Percentiles rank a stretch among this genome's conserved stretches.
These are phyloP conservation scores for Sporisorium sorghi DNA, from an alignment of 1,284 basidiomycete species.

Conservation along the genomic window DNA sequence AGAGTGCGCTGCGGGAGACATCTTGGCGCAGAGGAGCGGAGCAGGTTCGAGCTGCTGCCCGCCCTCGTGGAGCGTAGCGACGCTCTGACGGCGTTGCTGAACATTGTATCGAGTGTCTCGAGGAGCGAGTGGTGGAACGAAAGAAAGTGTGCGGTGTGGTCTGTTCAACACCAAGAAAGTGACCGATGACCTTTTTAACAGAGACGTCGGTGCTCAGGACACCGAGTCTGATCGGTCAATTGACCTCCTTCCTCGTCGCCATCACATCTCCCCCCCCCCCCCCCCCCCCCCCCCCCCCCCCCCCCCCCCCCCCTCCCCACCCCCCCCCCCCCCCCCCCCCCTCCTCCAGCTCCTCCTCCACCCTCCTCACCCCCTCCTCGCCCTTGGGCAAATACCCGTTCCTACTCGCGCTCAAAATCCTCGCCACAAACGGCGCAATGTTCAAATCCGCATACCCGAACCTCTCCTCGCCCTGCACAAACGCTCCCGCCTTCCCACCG, in stretches of 20 bases:
- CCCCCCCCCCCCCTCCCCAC: too few species aligned
- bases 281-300: too few species aligned
- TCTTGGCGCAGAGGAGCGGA: conserved; percentile 20
- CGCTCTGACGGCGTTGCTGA: conserved; percentile 17
- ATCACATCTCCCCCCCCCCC: background rate
- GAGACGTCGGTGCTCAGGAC: background rate
- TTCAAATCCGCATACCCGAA: conserved; percentile 28
- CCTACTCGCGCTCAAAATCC: conserved; percentile 5
- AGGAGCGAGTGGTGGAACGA: background rate
- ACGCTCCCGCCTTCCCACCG: background rate
- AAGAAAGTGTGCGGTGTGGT: too few species aligned
- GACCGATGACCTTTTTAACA: background rate
- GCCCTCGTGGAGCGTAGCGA: conserved; percentile 34
- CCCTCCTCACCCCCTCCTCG: background rate
- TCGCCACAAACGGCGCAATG: conserved; percentile 17
- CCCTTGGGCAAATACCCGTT: background rate
- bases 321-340: too few species aligned
- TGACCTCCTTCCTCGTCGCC: background rate
- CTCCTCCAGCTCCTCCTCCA: conserved; percentile 19
- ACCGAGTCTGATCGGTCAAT: conserved; percentile 1
- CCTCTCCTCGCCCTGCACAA: conserved; percentile 3
- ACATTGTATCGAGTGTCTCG: conserved; percentile 7
- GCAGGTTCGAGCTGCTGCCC: conserved; percentile 18
- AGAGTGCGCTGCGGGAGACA: conserved; percentile 13
- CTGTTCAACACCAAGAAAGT: too few species aligned